phyloP scores from a whole-genome alignment of 2,329 filamentous ascomycete genomes.

The Neonectria neomacrospora region DNA sequence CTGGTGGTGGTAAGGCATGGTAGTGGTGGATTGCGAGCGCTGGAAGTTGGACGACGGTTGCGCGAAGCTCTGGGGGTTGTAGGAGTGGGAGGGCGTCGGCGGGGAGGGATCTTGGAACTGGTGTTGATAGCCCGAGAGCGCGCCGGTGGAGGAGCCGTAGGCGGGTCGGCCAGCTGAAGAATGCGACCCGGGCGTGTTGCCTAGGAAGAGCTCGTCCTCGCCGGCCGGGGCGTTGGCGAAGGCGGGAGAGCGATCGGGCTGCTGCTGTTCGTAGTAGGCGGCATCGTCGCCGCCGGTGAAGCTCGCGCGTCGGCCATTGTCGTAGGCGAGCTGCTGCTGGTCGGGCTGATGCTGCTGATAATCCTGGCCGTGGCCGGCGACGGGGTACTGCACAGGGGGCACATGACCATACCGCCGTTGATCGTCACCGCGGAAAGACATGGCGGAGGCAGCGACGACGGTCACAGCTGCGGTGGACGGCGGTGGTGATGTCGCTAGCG shows the following conservation, averaged over 20 bases:
- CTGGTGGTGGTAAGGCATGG: constrained; percentile 61
- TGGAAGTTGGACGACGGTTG: constrained; percentile 45
- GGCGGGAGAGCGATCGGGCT: constrained; percentile 40
- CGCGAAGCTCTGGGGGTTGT: constrained; percentile 77
- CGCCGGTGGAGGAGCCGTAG: constrained; percentile 58
- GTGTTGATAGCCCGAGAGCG: constrained; percentile 64
- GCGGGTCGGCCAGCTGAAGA: constrained; percentile 45
- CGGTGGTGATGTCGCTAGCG: constrained; percentile 28
- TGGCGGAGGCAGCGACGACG: constrained; percentile 46
- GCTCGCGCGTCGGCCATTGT: constrained; percentile 69
- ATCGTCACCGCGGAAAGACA: constrained; percentile 73
- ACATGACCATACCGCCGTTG: constrained; percentile 74
- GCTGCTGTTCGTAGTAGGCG: constrained; percentile 58
- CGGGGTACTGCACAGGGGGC: constrained; percentile 72
- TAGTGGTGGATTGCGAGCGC: constrained; percentile 64
- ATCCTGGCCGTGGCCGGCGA: constrained; percentile 53
- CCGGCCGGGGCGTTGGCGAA: constrained; percentile 35
- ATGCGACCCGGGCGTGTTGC: constrained; percentile 52
- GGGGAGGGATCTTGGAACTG: constrained; percentile 60
- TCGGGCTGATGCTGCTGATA: constrained; percentile 47
- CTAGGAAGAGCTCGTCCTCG: constrained; percentile 74
- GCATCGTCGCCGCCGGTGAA: constrained; percentile 82
- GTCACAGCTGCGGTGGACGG: constrained; percentile 7
- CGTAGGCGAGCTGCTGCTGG: constrained; percentile 47
- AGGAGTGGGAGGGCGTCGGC: constrained; percentile 62